These are phyloP conservation scores for Ogataea glucozyma DNA, from an alignment of 805 yeast genomes.

Conservation along the genomic window DNA sequence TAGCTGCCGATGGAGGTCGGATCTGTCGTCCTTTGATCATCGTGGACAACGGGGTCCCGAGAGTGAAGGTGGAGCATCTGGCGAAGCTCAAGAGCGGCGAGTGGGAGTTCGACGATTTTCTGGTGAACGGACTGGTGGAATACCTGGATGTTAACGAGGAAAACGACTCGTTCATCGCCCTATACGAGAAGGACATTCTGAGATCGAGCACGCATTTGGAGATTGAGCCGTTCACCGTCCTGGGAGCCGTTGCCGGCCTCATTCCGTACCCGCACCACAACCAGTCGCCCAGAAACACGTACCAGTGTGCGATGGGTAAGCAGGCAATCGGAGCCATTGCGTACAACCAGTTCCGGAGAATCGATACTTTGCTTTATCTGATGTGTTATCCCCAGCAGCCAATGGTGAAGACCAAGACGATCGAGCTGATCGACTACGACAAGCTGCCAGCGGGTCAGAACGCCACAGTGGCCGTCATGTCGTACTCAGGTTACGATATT, in stretches of 20 bases:
- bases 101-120: constrained; percentile 88
- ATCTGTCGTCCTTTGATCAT: constrained; percentile 95
- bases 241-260: constrained; percentile 91
- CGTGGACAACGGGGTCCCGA: constrained; percentile 69
- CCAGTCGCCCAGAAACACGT: constrained; percentile 89
- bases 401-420: constrained; percentile 96
- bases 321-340: constrained; percentile 99
- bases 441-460: constrained; percentile 98
- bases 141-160: constrained; percentile 97
- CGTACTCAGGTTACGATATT: constrained; percentile 98
- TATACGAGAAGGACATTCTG: constrained; percentile 70
- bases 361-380: constrained; percentile 87
- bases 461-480: constrained; percentile 98
- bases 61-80: constrained; percentile 73
- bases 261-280: constrained; percentile 93
- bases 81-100: constrained; percentile 60
- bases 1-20: constrained; percentile 98
- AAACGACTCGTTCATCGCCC: constrained; percentile 88
- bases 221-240: constrained; percentile 89
- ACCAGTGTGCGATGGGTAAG: constrained; percentile 96
- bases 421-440: constrained; percentile 92
- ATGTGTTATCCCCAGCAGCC: constrained; percentile 99
- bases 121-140: constrained; percentile 84
- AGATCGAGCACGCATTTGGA: constrained; percentile 80
- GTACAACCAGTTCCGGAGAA: constrained; percentile 92